A percentile compares a stretch with the other conserved stretches of the same genome.
Conservation (phyloP, 805 yeast genomes). For the Pichia paraexigua region DNA sequence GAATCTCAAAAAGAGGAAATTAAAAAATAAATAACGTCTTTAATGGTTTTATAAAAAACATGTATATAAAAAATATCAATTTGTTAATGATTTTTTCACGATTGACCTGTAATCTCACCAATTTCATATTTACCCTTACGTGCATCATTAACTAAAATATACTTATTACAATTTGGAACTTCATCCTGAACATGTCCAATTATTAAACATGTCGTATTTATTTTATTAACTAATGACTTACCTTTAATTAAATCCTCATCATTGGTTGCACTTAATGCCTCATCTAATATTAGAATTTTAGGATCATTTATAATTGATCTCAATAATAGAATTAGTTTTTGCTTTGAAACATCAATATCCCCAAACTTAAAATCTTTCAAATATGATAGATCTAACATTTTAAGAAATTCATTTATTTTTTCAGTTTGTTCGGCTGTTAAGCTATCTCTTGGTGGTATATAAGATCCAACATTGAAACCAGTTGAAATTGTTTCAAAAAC, state of each 20-base stretch:
- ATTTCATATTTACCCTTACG: constrained; percentile 24
- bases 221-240: constrained; percentile 40
- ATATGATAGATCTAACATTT: constrained; percentile 36
- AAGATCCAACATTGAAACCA: constrained; percentile 67
- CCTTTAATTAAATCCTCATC: constrained; percentile 50
- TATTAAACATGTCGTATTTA: constrained; percentile 61
- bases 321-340: constrained; percentile 67
- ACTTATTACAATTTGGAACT: constrained; percentile 61
- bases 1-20: background rate
- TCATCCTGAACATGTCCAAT: constrained; percentile 84
- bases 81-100: background rate
- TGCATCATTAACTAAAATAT: constrained; percentile 30
- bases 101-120: constrained; percentile 16
- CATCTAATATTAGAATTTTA: constrained; percentile 73
- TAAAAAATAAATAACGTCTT: background rate
- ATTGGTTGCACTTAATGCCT: constrained; percentile 88
- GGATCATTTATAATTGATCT: constrained; percentile 78
- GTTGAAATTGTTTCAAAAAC: constrained; percentile 56
- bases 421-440: constrained; percentile 31
- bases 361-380: constrained; percentile 37
- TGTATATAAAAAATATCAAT: background rate
- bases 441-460: constrained; percentile 36
- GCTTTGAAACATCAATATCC: constrained; percentile 59
- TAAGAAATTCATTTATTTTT: constrained; percentile 38
- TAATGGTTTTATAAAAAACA: background rate